Evolutionary conservation across 2,329 filamentous ascomycete genomes (phyloP).

Genomic region (Exophiala calicioides): DNA sequence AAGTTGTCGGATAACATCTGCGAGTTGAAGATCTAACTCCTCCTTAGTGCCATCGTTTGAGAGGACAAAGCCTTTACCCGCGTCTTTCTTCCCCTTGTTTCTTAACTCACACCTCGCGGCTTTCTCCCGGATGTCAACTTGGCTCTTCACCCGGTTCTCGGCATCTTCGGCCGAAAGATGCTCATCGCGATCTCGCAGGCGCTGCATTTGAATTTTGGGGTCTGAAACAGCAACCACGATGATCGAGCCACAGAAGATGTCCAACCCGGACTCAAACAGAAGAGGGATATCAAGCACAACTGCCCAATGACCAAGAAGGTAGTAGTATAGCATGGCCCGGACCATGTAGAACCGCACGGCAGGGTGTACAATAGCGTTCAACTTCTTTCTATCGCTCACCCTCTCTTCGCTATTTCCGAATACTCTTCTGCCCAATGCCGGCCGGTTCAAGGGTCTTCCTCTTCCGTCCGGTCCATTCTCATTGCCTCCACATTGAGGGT

Average conservation of each 20-base stretch:
- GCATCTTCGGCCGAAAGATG: slow-evolving; percentile 85
- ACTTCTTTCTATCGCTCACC: slow-evolving; percentile 68
- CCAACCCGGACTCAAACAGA: slow-evolving; percentile 84
- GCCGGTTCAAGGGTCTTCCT: slow-evolving; percentile 77
- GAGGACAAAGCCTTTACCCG: slow-evolving; percentile 70
- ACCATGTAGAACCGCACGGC: slow-evolving; percentile 84
- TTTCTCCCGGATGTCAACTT: slow-evolving; percentile 84
- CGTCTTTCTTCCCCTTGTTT: slow-evolving; percentile 48
- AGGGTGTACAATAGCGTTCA: slow-evolving; percentile 92
- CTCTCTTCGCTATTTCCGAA: slow-evolving; percentile 77
- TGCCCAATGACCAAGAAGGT: slow-evolving; percentile 77
- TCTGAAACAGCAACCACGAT: slow-evolving; percentile 84
- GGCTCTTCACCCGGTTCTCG: slow-evolving; percentile 79
- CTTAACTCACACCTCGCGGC: slow-evolving; percentile 71
- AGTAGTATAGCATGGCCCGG: slow-evolving; percentile 68
- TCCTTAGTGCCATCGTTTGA: slow-evolving; percentile 83
- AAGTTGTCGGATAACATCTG: slow-evolving; percentile 65
- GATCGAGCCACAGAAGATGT: slow-evolving; percentile 80
- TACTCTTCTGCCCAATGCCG: slow-evolving; percentile 78
- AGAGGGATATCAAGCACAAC: slow-evolving; percentile 91
- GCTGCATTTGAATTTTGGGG: slow-evolving; percentile 76
- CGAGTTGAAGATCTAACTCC: slow-evolving; percentile 68
- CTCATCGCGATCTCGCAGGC: slow-evolving; percentile 72
- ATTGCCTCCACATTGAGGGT: slow-evolving; percentile 36
- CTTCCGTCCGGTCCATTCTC: slow-evolving; percentile 45